Percentiles rank a stretch among this genome's conserved stretches.
Evolutionary conservation across 257 asterid species (phyloP).

Genomic region (Jacaranda mimosifolia): DNA sequence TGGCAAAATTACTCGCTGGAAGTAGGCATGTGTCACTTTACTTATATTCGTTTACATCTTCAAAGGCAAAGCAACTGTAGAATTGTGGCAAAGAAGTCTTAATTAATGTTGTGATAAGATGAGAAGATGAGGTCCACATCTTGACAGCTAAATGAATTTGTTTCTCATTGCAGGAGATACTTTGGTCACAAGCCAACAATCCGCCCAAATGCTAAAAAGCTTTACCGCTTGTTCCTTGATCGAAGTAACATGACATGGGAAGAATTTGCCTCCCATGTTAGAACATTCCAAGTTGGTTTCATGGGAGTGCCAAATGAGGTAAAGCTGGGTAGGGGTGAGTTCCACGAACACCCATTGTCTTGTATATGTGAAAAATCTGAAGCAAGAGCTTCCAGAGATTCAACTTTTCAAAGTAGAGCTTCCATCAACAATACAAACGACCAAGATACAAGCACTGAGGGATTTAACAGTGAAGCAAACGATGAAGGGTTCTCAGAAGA

Average conservation of each 20-base stretch:
- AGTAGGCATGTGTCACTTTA: slow-evolving; percentile 49
- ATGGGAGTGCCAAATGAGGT: slow-evolving; percentile 79
- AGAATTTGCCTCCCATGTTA: slow-evolving; percentile 58
- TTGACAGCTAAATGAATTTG: not conserved
- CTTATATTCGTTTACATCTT: not conserved
- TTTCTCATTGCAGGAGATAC: slow-evolving; percentile 64
- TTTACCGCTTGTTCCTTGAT: slow-evolving; percentile 47
- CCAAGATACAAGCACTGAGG: not conserved
- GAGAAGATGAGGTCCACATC: no score
- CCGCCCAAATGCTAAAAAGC: slow-evolving; percentile 76
- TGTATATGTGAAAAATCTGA: slow-evolving; percentile 67
- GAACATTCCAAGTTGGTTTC: slow-evolving; percentile 66
- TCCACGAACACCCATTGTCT: slow-evolving; percentile 74
- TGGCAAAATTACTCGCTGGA: slow-evolving; percentile 84
- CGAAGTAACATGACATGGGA: slow-evolving; percentile 70
- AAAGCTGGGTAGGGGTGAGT: slow-evolving; percentile 66
- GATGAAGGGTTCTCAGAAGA: slow-evolving; percentile 57
- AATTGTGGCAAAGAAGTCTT: no score
- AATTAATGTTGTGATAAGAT: no score
- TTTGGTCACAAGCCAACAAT: slow-evolving; percentile 75
- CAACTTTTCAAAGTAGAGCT: slow-evolving; percentile 13
- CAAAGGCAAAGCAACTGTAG: no score
- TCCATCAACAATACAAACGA: slow-evolving; percentile 10
- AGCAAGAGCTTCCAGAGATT: slow-evolving; percentile 22
- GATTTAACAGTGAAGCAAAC: slow-evolving; percentile 33